A percentile compares a stretch with the other conserved stretches of the same genome.
These are phyloP conservation scores for Mariannaea elegans DNA, from an alignment of 2,329 filamentous ascomycete species.

Conservation along the genomic window DNA sequence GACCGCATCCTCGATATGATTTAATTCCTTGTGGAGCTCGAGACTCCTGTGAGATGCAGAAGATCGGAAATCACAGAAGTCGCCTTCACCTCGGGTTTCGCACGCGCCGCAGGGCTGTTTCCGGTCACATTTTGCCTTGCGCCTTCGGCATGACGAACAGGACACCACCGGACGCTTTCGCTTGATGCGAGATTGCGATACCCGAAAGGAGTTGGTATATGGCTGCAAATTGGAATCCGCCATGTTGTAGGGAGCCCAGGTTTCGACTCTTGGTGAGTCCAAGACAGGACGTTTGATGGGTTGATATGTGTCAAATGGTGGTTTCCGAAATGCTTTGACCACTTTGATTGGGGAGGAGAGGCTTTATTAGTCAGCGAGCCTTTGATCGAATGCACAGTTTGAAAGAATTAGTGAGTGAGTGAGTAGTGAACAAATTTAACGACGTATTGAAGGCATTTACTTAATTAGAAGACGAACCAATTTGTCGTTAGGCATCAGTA, in stretches of 20 bases:
- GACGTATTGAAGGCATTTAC: too few species aligned
- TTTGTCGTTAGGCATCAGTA: too few species aligned
- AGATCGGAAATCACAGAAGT: background rate
- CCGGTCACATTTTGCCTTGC: background rate
- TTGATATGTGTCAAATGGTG: too few species aligned
- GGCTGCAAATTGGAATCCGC: background rate
- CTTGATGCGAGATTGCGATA: background rate
- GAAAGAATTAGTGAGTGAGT: too few species aligned
- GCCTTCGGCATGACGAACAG: background rate
- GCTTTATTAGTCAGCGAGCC: too few species aligned
- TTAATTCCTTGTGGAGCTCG: background rate
- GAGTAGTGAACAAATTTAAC: too few species aligned
- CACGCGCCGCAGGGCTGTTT: background rate
- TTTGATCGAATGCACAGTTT: too few species aligned
- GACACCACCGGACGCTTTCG: background rate
- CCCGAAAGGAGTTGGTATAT: background rate
- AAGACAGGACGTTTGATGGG: too few species aligned
- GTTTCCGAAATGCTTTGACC: too few species aligned
- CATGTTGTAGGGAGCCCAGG: background rate
- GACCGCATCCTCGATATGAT: background rate
- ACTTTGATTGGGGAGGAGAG: too few species aligned
- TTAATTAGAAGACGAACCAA: too few species aligned
- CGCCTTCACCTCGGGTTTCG: background rate
- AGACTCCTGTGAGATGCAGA: background rate
- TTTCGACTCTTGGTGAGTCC: too few species aligned